Conservation (phyloP, 1,284 basidiomycete species). For the Pseudozyma sp. region DNA sequence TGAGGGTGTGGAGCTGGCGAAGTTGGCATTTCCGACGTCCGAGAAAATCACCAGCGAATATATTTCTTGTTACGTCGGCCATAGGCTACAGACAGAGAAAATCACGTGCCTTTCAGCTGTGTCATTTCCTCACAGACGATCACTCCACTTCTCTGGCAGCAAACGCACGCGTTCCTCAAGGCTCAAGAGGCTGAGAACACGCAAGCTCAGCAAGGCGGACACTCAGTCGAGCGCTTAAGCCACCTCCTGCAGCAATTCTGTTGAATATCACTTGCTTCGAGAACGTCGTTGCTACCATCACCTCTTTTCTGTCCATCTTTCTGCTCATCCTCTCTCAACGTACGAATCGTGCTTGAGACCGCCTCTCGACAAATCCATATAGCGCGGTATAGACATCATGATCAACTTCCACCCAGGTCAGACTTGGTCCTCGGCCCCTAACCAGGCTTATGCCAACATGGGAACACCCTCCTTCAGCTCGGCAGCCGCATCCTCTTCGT, state of each 20-base stretch:
- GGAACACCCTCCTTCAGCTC: slow-evolving; percentile 65
- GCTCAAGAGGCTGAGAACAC: slow-evolving; percentile 19
- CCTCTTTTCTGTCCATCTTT: not conserved
- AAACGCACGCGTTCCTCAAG: slow-evolving; percentile 24
- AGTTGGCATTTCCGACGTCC: slow-evolving; percentile 22
- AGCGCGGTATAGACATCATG: slow-evolving; percentile 11
- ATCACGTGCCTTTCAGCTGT: not conserved
- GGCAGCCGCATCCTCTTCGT: slow-evolving; percentile 36
- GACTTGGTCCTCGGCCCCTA: slow-evolving; percentile 50
- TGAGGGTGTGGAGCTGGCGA: slow-evolving; percentile 2
- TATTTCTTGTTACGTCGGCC: not conserved
- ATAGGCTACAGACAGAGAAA: not conserved
- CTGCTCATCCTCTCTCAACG: not conserved
- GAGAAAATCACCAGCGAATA: not conserved
- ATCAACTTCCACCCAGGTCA: slow-evolving; percentile 52
- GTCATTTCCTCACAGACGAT: slow-evolving; percentile 19
- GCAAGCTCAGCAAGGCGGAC: slow-evolving; percentile 23
- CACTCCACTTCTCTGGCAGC: slow-evolving; percentile 38
- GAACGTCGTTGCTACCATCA: not conserved
- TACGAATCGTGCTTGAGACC: too few species aligned
- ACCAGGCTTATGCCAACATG: slow-evolving; percentile 31
- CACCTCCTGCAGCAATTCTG: slow-evolving; percentile 13
- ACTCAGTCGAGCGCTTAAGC: slow-evolving; percentile 32
- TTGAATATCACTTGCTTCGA: not conserved
- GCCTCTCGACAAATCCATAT: not conserved